Conservation (phyloP, 2,329 filamentous ascomycete species). For the Neopestalotiopsis sp. region DNA sequence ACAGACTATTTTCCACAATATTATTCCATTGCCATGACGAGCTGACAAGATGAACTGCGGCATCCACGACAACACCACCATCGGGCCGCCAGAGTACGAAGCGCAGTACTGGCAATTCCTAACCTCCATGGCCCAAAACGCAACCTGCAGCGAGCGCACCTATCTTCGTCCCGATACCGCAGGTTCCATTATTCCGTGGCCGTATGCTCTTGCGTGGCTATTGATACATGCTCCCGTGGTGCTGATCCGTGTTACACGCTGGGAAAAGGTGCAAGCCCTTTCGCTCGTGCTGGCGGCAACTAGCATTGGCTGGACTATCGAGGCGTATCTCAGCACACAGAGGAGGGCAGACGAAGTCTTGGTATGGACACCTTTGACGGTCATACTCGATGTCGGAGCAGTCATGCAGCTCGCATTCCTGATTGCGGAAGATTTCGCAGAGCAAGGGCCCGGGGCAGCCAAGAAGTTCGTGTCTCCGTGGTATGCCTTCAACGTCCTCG, state of each 20-base stretch:
- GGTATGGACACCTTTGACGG: slow-evolving; percentile 24
- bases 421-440: slow-evolving; percentile 17
- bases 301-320: slow-evolving; percentile 22
- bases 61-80: neutral
- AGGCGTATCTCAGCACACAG: slow-evolving; percentile 25
- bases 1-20: neutral
- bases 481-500: neutral
- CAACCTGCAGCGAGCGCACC: slow-evolving; percentile 6
- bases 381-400: slow-evolving; percentile 25
- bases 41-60: slow-evolving; percentile 9
- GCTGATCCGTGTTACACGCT: slow-evolving; percentile 23
- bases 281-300: slow-evolving; percentile 24
- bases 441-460: neutral
- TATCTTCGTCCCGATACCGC: slow-evolving; percentile 23
- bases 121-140: neutral
- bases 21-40: neutral
- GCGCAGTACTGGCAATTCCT: slow-evolving; percentile 15
- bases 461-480: neutral
- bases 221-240: slow-evolving; percentile 25
- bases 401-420: slow-evolving; percentile 27
- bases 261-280: slow-evolving; percentile 25
- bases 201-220: slow-evolving; percentile 25
- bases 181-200: slow-evolving; percentile 26
- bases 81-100: neutral
- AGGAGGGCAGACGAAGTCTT: slow-evolving; percentile 22